Evolutionary conservation across 2,329 filamentous ascomycete genomes (phyloP).

Genomic region (Cercospora janseana): DNA sequence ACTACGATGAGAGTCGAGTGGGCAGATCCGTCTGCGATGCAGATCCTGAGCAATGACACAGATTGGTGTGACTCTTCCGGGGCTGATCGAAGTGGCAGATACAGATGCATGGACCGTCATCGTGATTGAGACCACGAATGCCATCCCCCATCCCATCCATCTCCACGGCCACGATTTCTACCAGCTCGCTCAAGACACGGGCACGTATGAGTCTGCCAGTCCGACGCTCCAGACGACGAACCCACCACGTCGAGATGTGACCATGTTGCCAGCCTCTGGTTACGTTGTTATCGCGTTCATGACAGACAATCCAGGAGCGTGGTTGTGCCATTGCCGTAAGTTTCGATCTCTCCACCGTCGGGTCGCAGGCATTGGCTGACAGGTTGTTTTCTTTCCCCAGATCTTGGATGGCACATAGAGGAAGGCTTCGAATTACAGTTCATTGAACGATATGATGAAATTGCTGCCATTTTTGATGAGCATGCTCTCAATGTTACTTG

Average conservation of each 20-base stretch:
- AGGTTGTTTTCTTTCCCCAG: neutral
- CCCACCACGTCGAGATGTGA: constrained; percentile 36
- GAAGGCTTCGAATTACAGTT: constrained; percentile 36
- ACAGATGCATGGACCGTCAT: constrained; percentile 36
- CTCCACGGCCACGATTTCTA: constrained; percentile 50
- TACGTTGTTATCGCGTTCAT: constrained; percentile 38
- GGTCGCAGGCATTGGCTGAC: neutral
- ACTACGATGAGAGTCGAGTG: constrained; percentile 43
- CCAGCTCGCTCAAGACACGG: constrained; percentile 40
- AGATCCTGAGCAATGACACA: constrained; percentile 37
- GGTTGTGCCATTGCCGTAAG: constrained; percentile 32
- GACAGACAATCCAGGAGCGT: constrained; percentile 37
- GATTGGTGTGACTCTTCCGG: constrained; percentile 38
- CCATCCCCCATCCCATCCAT: constrained; percentile 42
- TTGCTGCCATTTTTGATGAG: constrained; percentile 19
- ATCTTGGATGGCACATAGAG: constrained; percentile 36
- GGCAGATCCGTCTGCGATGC: constrained; percentile 41
- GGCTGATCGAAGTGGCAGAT: constrained; percentile 37
- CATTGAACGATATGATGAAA: constrained; percentile 26
- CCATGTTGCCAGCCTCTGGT: constrained; percentile 36
- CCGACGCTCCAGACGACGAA: constrained; percentile 37
- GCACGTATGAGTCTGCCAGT: constrained; percentile 37
- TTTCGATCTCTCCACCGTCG: neutral
- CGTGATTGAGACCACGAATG: too few relatives aligned
- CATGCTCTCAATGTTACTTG: neutral